Conservation (phyloP, 768 basidiomycete species). For the Filobasidium floriforme region DNA sequence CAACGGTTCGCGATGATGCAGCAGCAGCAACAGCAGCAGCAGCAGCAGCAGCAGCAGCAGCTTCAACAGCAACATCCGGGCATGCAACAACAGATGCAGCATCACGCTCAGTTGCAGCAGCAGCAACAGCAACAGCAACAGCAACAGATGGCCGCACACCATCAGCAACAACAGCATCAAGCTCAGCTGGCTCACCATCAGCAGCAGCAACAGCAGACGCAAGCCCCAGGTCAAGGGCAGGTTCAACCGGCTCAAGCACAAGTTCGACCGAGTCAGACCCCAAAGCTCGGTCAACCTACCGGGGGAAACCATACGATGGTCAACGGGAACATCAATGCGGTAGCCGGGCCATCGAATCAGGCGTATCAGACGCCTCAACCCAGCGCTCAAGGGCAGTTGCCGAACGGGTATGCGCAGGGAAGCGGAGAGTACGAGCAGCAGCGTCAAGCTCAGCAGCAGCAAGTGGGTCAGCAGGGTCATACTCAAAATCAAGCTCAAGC, state of each 20-base stretch:
- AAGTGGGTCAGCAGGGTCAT: not conserved
- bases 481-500: slow-evolving; percentile 7
- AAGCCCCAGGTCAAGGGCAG: not conserved
- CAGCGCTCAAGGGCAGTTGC: slow-evolving; percentile 1
- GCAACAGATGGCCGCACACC: not conserved
- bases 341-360: not conserved
- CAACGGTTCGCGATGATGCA: not conserved
- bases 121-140: slow-evolving; percentile 7
- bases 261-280: not conserved
- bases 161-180: not conserved
- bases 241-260: not conserved
- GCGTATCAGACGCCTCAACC: not conserved
- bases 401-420: not conserved
- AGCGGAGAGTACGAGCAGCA: not conserved
- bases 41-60: slow-evolving; percentile 11
- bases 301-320: not conserved
- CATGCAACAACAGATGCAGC: slow-evolving; percentile 5
- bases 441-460: slow-evolving; percentile 9
- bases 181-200: not conserved
- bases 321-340: slow-evolving; percentile 8
- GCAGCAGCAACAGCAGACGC: slow-evolving; percentile 11
- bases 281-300: slow-evolving; percentile 5
- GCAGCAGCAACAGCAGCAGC: slow-evolving; percentile 2
- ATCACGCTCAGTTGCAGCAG: not conserved
- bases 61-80: slow-evolving; percentile 7